Percentiles rank a stretch among this genome's conserved stretches.
These are phyloP conservation scores for Myxozyma melibiosi DNA, from an alignment of 805 yeast genomes.

Conservation along the genomic window DNA sequence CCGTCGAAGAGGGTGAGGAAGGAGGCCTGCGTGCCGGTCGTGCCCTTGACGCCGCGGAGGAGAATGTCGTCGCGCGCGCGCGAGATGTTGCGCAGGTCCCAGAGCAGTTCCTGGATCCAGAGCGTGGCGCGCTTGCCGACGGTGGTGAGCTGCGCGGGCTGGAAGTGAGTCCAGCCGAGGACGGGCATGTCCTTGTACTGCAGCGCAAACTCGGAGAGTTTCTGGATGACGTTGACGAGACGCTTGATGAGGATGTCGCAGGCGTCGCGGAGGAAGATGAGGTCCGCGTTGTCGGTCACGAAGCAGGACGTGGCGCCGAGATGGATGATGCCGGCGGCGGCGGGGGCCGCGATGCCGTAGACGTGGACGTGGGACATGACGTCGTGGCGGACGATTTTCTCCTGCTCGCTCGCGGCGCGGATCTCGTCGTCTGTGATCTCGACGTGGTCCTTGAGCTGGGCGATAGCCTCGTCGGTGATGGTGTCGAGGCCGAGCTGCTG, in stretches of 20 bases:
- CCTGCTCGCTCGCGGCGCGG: constrained; percentile 84
- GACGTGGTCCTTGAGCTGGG: constrained; percentile 76
- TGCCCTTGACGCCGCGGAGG: constrained; percentile 97
- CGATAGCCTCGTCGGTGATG: constrained; percentile 88
- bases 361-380: constrained; percentile 99
- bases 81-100: constrained; percentile 95
- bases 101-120: constrained; percentile 95
- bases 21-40: constrained; percentile 98
- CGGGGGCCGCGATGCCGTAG: constrained; percentile 89
- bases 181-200: constrained; percentile 95
- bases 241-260: constrained; percentile 91
- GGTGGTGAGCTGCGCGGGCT: constrained; percentile 98
- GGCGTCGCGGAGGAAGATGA: constrained; percentile 94
- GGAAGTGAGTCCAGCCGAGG: constrained; percentile 99
- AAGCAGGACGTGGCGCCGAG: constrained; percentile 97
- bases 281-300: constrained; percentile 97
- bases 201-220: constrained; percentile 83
- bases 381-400: constrained; percentile 97
- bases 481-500: constrained; percentile 82
- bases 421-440: constrained; percentile 91
- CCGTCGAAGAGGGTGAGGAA: constrained; percentile 95
- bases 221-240: constrained; percentile 91
- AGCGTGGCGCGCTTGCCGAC: constrained; percentile 97
- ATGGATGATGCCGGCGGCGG: constrained; percentile 97
- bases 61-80: constrained; percentile 97